A percentile compares a stretch with the other conserved stretches of the same genome.
Conservation (phyloP, 2,329 filamentous ascomycete species). For the Didymella glomerata region DNA sequence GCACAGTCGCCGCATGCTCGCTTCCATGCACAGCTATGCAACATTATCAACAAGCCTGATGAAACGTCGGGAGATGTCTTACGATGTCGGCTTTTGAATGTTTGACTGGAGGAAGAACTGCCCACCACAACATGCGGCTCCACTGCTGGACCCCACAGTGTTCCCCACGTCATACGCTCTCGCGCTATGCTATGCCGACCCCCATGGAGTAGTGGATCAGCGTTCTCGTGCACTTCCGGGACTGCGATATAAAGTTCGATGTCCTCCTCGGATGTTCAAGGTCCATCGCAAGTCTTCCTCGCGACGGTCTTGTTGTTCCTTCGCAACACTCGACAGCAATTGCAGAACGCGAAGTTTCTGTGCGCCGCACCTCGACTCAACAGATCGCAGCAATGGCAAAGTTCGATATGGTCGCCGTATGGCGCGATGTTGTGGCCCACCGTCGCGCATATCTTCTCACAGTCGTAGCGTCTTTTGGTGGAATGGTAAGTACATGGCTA, state of each 20-base stretch:
- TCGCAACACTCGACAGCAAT: neutral
- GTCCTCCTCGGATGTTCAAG: neutral
- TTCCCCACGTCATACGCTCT: conserved; percentile 29
- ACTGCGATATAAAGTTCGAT: conserved; percentile 12
- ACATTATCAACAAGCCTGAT: conserved; percentile 7
- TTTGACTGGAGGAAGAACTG: conserved; percentile 38
- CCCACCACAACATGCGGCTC: conserved; percentile 21
- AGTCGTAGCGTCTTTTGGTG: conserved; percentile 54
- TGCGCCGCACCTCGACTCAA: neutral
- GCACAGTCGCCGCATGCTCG: conserved; percentile 16
- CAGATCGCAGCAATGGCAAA: conserved; percentile 39
- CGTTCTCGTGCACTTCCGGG: conserved; percentile 8
- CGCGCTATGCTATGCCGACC: conserved; percentile 19
- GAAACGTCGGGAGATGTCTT: conserved; percentile 10
- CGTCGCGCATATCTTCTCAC: conserved; percentile 54
- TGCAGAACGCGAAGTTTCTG: neutral
- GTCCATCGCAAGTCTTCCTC: conserved; percentile 3
- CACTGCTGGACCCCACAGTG: conserved; percentile 31
- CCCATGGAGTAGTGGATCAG: conserved; percentile 18
- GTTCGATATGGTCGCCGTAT: conserved; percentile 45
- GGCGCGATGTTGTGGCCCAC: conserved; percentile 52
- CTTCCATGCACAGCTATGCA: conserved; percentile 13
- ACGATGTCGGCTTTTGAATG: conserved; percentile 25
- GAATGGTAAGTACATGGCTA: conserved; percentile 35
- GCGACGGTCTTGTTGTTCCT: neutral